Evolutionary conservation across 768 basidiomycete species (phyloP).

Genomic region (Lanmaoa rubissima): DNA sequence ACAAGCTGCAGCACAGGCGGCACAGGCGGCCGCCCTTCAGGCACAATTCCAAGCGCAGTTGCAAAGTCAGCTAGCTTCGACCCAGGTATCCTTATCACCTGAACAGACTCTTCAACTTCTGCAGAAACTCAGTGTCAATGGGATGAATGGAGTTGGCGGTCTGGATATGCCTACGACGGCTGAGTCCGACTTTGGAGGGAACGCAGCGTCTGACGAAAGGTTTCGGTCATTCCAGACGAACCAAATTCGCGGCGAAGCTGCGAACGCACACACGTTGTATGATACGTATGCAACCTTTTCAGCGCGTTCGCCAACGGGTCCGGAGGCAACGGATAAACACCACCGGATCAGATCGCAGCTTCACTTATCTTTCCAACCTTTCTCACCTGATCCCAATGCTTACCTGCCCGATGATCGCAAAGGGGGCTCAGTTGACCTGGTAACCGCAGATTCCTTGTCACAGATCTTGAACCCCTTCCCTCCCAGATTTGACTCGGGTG

Average conservation of each 20-base stretch:
- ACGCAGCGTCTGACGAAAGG: slow-evolving; percentile 24
- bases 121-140: slow-evolving; percentile 51
- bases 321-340: slow-evolving; percentile 16
- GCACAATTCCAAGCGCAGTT: slow-evolving; percentile 39
- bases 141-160: slow-evolving; percentile 31
- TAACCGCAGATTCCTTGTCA: slow-evolving; percentile 42
- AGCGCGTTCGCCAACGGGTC: slow-evolving; percentile 12
- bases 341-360: slow-evolving; percentile 21
- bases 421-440: slow-evolving; percentile 36
- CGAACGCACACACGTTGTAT: slow-evolving; percentile 14
- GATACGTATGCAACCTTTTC: slow-evolving; percentile 22
- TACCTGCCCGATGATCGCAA: slow-evolving; percentile 36
- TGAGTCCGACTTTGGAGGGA: slow-evolving; percentile 17
- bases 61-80: slow-evolving; percentile 31
- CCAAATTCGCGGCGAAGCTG: slow-evolving; percentile 19
- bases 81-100: slow-evolving; percentile 41
- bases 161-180: slow-evolving; percentile 7
- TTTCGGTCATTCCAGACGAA: slow-evolving; percentile 18
- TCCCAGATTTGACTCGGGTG: slow-evolving; percentile 44
- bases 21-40: slow-evolving; percentile 72
- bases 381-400: slow-evolving; percentile 72
- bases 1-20: slow-evolving; percentile 82
- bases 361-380: slow-evolving; percentile 58
- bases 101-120: slow-evolving; percentile 65
- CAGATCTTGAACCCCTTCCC: slow-evolving; percentile 50